A percentile compares a stretch with the other conserved stretches of the same genome.
Conservation (phyloP, 345 rosid species). For the Aethionema arabicum region DNA sequence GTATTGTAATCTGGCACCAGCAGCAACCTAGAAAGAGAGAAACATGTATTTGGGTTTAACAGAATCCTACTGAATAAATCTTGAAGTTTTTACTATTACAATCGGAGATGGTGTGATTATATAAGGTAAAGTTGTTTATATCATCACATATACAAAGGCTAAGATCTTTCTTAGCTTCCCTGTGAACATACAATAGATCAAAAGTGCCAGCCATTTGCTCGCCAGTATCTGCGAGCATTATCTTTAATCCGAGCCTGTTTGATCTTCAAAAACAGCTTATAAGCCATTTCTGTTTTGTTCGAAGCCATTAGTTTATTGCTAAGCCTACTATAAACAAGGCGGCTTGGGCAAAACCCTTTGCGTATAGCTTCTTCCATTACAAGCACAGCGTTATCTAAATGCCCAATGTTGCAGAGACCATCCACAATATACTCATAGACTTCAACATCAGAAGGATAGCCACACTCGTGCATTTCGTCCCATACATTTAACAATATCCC, state of each 20-base stretch:
- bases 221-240: constrained; percentile 73
- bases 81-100: constrained; percentile 15
- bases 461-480: constrained; percentile 85
- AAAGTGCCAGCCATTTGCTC: constrained; percentile 91
- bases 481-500: constrained; percentile 80
- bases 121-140: background rate
- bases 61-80: background rate
- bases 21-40: constrained; percentile 17
- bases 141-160: constrained; percentile 3
- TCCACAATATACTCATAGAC: constrained; percentile 72
- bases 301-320: constrained; percentile 71
- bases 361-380: constrained; percentile 84
- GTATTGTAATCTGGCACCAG: background rate
- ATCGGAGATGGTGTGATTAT: constrained; percentile 2
- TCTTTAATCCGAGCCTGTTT: constrained; percentile 66
- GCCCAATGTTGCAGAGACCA: constrained; percentile 89
- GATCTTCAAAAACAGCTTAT: constrained; percentile 68
- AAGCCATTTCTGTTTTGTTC: constrained; percentile 69
- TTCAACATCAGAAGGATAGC: constrained; percentile 63
- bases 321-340: constrained; percentile 68
- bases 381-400: constrained; percentile 81
- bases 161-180: background rate
- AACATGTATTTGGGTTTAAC: constrained; percentile 6
- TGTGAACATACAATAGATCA: constrained; percentile 36
- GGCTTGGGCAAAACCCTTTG: constrained; percentile 83